Evolutionary conservation across 345 rosid genomes (phyloP).

Genomic region (Eutrema yunnanense): DNA sequence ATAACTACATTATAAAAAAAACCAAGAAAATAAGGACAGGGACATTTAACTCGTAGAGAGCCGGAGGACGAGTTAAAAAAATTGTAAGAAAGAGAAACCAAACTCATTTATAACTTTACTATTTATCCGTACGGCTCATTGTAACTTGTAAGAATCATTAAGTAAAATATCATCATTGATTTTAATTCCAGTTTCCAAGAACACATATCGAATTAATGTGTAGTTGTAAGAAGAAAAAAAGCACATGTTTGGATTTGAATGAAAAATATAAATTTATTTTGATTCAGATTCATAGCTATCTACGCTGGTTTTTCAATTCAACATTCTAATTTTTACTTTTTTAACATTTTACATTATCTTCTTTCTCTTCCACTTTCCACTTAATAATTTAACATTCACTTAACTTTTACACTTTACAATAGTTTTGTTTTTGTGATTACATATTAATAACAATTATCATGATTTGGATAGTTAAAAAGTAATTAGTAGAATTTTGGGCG

Average conservation of each 20-base stretch:
- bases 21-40: background rate
- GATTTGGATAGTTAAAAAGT: too few species aligned
- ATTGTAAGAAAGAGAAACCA: background rate
- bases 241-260: background rate
- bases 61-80: background rate
- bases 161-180: slow-evolving; percentile 14
- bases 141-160: slow-evolving; percentile 12
- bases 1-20: background rate
- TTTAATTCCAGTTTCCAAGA: background rate
- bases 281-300: background rate
- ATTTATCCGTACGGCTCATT: slow-evolving; percentile 2
- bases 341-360: too few species aligned
- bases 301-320: too few species aligned
- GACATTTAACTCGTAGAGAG: slow-evolving; percentile 3
- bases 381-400: too few species aligned
- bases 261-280: background rate
- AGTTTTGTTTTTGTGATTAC: too few species aligned
- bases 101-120: background rate
- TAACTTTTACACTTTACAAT: too few species aligned
- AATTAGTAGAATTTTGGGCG: too few species aligned
- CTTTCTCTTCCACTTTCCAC: too few species aligned
- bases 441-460: too few species aligned
- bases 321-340: too few species aligned
- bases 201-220: background rate
- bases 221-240: background rate